Base-by-base conservation (phyloP, 1,284 basidiomycete species). In the Marasmius fiardii region DNA sequence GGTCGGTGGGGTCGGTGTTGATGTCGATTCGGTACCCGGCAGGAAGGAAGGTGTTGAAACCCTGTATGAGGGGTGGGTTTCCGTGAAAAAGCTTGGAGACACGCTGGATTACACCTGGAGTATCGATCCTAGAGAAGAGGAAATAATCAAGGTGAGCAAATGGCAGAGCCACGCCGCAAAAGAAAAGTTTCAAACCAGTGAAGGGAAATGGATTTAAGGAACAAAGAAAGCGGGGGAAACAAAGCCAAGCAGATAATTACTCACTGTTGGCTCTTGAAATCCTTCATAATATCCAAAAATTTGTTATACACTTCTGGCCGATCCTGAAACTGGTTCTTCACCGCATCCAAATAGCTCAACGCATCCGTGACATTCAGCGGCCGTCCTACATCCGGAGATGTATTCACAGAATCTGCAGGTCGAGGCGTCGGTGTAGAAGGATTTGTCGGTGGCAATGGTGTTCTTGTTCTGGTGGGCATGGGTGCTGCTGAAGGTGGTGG, bases 211-310 rank as follows among this genome's bases (percentile, higher is more conserved):
- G 51, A 54, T 23, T 52, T 11, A 8, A 26, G 20, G 10, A 12
- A 45, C 26, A 20, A 10, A 45, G 26, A 20, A 23, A 23, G 10
- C 23, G 10, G 10, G 24, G 21, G 26, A 24, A 20, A 23, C 18
- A 5, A 23, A 16, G 23, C 44, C 7, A 45, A 7, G 34, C 43
- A 47, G 21, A 31, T 50, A 45, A 45, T 31, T n/a, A 82, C 92
- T 77, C 71, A 97, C 94, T 83, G 81, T 73, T 95, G 91, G 64
- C 90, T 90, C 76, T 98, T 97, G 73, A 97, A 97, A 70, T 99
- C 96, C 77, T 98, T 99, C 96, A 98, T 98, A 67, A 98, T 97
- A 71, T 98, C 96, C 70, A 98, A 75, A 70, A 98, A 98, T 63
- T 90, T 87, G 71, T 98, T 98, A 79, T 98, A 98, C 28, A 98